These are phyloP conservation scores for Harrya chromipes DNA, from an alignment of 768 basidiomycete genomes.

Conservation along the genomic window DNA sequence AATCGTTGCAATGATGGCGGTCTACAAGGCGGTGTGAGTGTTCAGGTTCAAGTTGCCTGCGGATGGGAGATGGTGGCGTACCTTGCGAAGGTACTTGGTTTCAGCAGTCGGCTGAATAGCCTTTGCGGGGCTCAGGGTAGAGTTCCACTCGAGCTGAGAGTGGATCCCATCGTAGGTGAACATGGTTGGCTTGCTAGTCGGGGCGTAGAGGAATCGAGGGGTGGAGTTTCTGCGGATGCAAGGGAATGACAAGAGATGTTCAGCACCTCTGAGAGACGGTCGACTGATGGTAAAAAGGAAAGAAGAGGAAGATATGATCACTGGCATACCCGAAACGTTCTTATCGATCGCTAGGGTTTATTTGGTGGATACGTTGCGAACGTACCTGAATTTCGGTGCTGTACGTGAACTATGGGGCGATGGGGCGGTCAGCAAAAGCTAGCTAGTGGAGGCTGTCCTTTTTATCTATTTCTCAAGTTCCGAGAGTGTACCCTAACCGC, in stretches of 20 bases:
- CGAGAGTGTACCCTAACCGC: no score
- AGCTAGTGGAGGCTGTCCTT: neutral
- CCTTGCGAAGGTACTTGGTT: conserved; percentile 91
- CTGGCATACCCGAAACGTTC: conserved; percentile 4
- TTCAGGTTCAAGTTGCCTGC: neutral
- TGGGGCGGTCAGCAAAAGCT: conserved; percentile 6
- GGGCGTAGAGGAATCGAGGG: conserved; percentile 8
- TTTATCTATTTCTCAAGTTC: conserved; percentile 9
- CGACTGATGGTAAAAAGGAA: conserved; percentile 18
- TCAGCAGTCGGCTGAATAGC: conserved; percentile 69
- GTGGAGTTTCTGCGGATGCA: conserved; percentile 5
- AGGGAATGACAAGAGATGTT: conserved; percentile 6
- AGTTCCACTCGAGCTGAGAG: conserved; percentile 92
- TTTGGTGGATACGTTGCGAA: conserved; percentile 1
- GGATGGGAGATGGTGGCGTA: conserved; percentile 32
- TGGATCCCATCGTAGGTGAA: conserved; percentile 57
- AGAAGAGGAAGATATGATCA: conserved; percentile 1
- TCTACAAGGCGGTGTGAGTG: conserved; percentile 47
- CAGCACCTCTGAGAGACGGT: conserved; percentile 12
- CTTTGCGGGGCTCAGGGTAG: conserved; percentile 70
- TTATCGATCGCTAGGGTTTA: conserved; percentile 17
- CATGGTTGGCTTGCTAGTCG: conserved; percentile 35
- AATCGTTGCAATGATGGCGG: conserved; percentile 97
- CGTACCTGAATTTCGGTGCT: conserved; percentile 20
- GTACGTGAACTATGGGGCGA: conserved; percentile 9